Base-by-base conservation (phyloP, 1,284 basidiomycete species). In the Ustilago nuda region DNA sequence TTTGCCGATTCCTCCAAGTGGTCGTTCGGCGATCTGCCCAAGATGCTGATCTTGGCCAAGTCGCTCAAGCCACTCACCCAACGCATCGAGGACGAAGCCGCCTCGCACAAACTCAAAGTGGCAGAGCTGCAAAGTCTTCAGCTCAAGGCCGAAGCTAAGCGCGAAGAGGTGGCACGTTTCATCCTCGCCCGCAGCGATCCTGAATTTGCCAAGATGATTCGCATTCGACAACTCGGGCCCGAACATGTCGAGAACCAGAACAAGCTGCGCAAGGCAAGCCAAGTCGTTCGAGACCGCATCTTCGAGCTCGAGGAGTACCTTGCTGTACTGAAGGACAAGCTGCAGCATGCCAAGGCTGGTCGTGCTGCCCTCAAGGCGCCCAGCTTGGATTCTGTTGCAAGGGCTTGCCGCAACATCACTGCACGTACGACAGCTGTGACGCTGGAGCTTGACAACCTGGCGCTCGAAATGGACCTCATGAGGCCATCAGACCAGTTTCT, bases 191-290 rank as follows among this genome's bases (percentile, higher is more conserved):
- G 90, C 66, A 89, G 88, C 48, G 93, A 95, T 81, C 89, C 90
- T 2, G 92, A 92, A 50, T 93, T 94, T 84, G 90, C 92, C 13
- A 92, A 91, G 80, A 92, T 94, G 89, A 87, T 95, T 46, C 92
- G 91, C 82, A 87, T 91, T 0, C 89, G 93, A 58, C 91, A 91
- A n/a, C 88, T 95, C n/a, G 92, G 92, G 7, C 94, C 94, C 0
- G 94, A 95, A 81, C 91, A 93, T 81, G 87, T 91, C n/a, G 94
- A 95, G 84, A 91, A 91, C 3, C 94, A 94, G 82, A 90, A 88
- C 12, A 91, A 91, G 61, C 87, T 95, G 33, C 89, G 93, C 48
- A 90, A 91, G 63, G 88, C 89, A 62, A 90, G 93, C 43, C 88
- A 94, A 91, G 85, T 87, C 15, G 90, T 93, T 37, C 90, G 89